Percentiles rank a stretch among this genome's conserved stretches.
These are phyloP conservation scores for Houttuynia cordata DNA, from an alignment of 164 flowering plant species.

Conservation along the genomic window DNA sequence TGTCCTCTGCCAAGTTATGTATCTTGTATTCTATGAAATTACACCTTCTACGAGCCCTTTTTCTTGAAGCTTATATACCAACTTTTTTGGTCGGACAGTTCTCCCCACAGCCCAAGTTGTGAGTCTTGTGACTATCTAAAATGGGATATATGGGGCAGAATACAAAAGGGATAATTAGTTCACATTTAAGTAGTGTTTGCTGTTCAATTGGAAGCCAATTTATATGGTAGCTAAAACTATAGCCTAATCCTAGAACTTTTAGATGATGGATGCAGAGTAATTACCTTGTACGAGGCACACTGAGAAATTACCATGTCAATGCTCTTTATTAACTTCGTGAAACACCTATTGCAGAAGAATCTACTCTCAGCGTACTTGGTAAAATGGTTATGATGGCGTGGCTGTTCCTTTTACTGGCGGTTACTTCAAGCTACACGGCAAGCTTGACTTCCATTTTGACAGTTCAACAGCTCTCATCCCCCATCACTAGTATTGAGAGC, in stretches of 20 bases:
- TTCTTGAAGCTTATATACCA: too few species aligned
- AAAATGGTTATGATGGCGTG: slow-evolving; percentile 68
- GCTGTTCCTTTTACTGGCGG: slow-evolving; percentile 67
- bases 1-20: too few species aligned
- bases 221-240: neutral
- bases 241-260: neutral
- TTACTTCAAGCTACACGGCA: slow-evolving; percentile 74
- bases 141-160: too few species aligned
- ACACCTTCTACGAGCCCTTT: too few species aligned
- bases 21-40: too few species aligned
- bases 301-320: neutral
- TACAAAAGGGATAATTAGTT: too few species aligned
- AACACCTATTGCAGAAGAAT: slow-evolving; percentile 38
- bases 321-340: neutral
- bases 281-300: neutral
- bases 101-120: too few species aligned
- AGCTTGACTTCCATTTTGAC: slow-evolving; percentile 82
- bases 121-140: too few species aligned
- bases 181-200: too few species aligned
- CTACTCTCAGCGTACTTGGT: slow-evolving; percentile 47
- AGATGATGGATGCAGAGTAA: neutral
- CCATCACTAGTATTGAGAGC: slow-evolving; percentile 61
- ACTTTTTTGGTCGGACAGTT: too few species aligned
- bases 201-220: too few species aligned
- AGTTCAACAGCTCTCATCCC: slow-evolving; percentile 58